Evolutionary conservation across 352 stramenopile species (phyloP).

Genomic region (Globisporangium abappressorium): DNA sequence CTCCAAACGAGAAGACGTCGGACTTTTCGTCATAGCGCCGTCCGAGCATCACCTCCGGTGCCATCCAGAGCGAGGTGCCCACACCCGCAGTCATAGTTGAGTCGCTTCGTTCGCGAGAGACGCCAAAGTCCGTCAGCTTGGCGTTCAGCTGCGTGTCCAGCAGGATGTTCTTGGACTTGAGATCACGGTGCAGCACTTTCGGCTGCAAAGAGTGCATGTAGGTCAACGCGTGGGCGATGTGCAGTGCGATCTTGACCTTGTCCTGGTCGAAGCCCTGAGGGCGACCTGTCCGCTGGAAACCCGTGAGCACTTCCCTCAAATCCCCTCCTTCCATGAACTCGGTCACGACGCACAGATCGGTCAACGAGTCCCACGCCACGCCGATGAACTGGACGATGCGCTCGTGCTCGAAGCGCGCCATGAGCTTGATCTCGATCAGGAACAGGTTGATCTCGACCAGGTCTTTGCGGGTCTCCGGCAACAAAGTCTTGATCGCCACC

Average conservation of each 20-base stretch:
- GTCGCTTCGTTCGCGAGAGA: neutral
- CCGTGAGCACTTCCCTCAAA: constrained; percentile 29
- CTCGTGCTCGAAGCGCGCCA: constrained; percentile 36
- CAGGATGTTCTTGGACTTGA: constrained; percentile 34
- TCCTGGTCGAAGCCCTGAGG: constrained; percentile 34
- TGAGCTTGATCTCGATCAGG: constrained; percentile 42
- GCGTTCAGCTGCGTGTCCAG: constrained; percentile 29
- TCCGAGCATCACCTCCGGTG: constrained; percentile 39
- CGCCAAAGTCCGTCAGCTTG: constrained; percentile 65
- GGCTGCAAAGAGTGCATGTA: constrained; percentile 40
- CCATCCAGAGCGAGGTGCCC: constrained; percentile 42
- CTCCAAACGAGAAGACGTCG: constrained; percentile 1
- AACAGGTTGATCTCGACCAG: constrained; percentile 35
- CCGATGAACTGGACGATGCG: constrained; percentile 44
- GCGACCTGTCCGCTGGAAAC: constrained; percentile 22
- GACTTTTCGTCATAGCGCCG: neutral
- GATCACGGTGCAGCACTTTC: constrained; percentile 26
- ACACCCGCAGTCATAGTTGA: constrained; percentile 13
- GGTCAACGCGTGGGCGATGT: constrained; percentile 28
- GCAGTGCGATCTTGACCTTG: constrained; percentile 29
- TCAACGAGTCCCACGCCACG: constrained; percentile 46
- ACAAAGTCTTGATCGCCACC: constrained; percentile 44
- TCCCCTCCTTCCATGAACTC: constrained; percentile 51
- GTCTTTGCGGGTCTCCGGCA: constrained; percentile 29
- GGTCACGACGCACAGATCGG: constrained; percentile 35